Base-by-base conservation (phyloP, 148 eudicot species). In the Vaccinium macrocarpon region DNA sequence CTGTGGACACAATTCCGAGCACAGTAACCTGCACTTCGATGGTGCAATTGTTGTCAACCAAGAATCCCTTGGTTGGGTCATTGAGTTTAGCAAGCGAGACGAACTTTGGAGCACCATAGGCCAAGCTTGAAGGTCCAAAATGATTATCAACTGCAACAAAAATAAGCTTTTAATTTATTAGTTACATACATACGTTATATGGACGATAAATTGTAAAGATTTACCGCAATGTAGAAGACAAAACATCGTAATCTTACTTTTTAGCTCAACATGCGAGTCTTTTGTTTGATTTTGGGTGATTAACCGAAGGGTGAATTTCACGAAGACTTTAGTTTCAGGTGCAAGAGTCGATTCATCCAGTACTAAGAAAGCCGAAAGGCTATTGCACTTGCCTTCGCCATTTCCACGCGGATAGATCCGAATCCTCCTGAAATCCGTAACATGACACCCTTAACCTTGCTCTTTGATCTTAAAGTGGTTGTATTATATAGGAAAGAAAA, bases 281-380 rank as follows among this genome's bases (percentile, higher is more conserved):
- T 38, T 82, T 12, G 61, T 21, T 73, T 21, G 35, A 21, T 73
- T 73, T 74, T 82, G 79, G 23, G 59, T 5, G 6, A 32, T n/a
- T 15, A 38, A 6, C 7, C 84, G 80, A 16, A 82, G 32, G 50
- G 1, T 38, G 53, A 72, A 73, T 73, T 35, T 82, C 21, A 38
- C 84, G 14, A 55, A 73, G 27, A 73, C 53, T 55, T 21, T 35
- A 8, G 84, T 82, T 16, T 82, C 79, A 6, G 79, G 70, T 11
- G 80, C 38, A 52, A 82, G 84, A 21, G 15, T 72, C n/a, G 84
- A 73, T 21, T 21, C 64, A 2, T 82, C 84, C 68, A 82, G n/a
- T 6, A 9, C 12, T 14, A 82, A 70, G n/a, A 82, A 73, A 5
- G 21, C 14, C 2, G 84, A 82, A 6, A 82, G 23, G 18, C 84